phyloP scores from a whole-genome alignment of 345 rosid genomes.

The Melastoma malabathricum region DNA sequence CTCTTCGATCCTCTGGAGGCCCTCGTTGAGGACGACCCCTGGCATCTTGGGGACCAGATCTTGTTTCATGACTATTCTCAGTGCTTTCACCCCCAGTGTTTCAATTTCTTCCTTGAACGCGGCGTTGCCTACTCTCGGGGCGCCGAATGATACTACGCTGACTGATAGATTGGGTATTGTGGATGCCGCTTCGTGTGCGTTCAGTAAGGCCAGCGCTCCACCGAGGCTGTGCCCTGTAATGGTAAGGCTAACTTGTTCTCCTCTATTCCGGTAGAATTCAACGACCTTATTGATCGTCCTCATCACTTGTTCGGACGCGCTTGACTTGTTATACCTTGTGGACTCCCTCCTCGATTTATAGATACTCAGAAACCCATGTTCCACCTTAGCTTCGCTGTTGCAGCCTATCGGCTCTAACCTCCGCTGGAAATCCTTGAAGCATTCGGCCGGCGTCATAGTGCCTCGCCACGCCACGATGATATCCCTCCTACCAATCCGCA shows the following conservation, averaged over 20 bases:
- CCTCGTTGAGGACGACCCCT: slow-evolving; percentile 22
- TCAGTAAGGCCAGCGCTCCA: slow-evolving; percentile 29
- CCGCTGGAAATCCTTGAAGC: slow-evolving; percentile 23
- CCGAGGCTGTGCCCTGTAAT: slow-evolving; percentile 35
- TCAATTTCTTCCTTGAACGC: slow-evolving; percentile 23
- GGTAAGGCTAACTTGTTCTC: slow-evolving; percentile 31
- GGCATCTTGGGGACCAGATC: slow-evolving; percentile 35
- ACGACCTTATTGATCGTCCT: slow-evolving; percentile 16
- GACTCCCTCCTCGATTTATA: slow-evolving; percentile 22
- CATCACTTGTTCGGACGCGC: slow-evolving; percentile 40
- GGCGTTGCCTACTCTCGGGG: slow-evolving; percentile 30
- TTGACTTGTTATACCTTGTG: slow-evolving; percentile 27
- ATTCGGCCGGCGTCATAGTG: slow-evolving; percentile 25
- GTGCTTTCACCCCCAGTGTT: slow-evolving; percentile 18
- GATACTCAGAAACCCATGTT: slow-evolving; percentile 25
- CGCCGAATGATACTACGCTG: slow-evolving; percentile 22
- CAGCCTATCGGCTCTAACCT: slow-evolving; percentile 15
- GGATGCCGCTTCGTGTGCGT: slow-evolving; percentile 22
- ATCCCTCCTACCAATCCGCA: slow-evolving; percentile 30
- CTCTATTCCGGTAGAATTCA: slow-evolving; percentile 9
- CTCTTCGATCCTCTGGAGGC: slow-evolving; percentile 18
- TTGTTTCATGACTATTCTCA: slow-evolving; percentile 24
- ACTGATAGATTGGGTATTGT: slow-evolving; percentile 10
- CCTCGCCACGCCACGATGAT: slow-evolving; percentile 34
- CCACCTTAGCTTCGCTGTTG: slow-evolving; percentile 13